These are phyloP conservation scores for Arthrobotrys entomopaga DNA, from an alignment of 2,329 filamentous ascomycete species.

Conservation along the genomic window DNA sequence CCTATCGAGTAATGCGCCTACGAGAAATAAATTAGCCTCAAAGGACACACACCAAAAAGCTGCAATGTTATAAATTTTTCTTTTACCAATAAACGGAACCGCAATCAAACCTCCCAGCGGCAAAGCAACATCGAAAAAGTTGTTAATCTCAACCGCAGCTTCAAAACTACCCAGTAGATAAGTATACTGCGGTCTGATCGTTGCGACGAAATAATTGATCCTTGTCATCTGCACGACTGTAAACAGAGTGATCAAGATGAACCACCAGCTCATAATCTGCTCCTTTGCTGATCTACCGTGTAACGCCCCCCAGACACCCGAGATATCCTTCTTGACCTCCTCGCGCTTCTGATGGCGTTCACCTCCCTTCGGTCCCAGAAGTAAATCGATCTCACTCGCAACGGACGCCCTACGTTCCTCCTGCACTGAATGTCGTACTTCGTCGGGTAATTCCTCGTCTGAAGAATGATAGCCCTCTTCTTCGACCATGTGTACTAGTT, in stretches of 20 bases:
- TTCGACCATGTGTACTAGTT: conserved; percentile 79
- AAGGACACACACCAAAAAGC: background rate
- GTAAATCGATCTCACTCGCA: conserved; percentile 75
- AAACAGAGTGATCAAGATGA: conserved; percentile 82
- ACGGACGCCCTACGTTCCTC: conserved; percentile 70
- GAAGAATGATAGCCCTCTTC: conserved; percentile 61
- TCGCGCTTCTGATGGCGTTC: conserved; percentile 74
- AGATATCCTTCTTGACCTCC: conserved; percentile 74
- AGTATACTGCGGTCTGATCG: conserved; percentile 82
- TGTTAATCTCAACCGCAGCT: conserved; percentile 76
- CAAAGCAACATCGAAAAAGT: conserved; percentile 85
- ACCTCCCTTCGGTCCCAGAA: conserved; percentile 74
- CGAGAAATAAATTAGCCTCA: background rate
- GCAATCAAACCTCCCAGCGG: conserved; percentile 84
- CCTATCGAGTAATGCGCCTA: conserved; percentile 78
- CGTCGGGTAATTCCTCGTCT: conserved; percentile 56
- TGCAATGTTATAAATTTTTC: conserved; percentile 3
- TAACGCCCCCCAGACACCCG: conserved; percentile 86
- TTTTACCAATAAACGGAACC: conserved; percentile 78
- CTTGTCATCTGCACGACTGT: conserved; percentile 74
- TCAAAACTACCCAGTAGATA: conserved; percentile 73
- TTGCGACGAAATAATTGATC: conserved; percentile 94
- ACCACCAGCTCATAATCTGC: conserved; percentile 85
- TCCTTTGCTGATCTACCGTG: conserved; percentile 76
- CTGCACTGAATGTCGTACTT: conserved; percentile 60